Base-by-base conservation (phyloP, 352 stramenopile species). In the Pythium grandisporangium region DNA sequence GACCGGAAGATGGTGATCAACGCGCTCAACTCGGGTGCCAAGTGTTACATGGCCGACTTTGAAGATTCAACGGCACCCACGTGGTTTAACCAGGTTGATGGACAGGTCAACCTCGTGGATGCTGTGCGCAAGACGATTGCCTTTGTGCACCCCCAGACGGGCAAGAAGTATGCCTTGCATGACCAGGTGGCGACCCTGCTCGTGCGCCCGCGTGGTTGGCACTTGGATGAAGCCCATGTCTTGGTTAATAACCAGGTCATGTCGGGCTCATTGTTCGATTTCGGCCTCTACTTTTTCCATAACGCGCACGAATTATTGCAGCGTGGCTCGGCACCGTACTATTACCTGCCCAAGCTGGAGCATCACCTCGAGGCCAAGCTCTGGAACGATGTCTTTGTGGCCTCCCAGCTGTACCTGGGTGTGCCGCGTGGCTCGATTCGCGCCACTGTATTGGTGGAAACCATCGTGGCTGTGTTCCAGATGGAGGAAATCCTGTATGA, bases 1-100 rank as follows among this genome's bases (percentile, higher is more conserved):
- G 85, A 97, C 70, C 81, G 93, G 25, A 97, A 98, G 74, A 98
- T 98, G 93, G 86, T 98, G 6, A 98, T 98, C 53, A 98, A 98
- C 63, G 93, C 88, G 10, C 70, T 98, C 45, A 98, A 98, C 69
- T 95, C 73, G 49, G 92, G 92, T 43, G 82, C 90, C 37, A 93
- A 88, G 70, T 89, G 71, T 55, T 98, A 97, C 76, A 98, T 98
- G 93, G 93, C 93, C 20, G 93, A 98, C 61, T 97, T 98, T 63
- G 93, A 98, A 67, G 81, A 93, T 66, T 97, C 84, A 42, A 96
- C 82, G 5, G 78, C 82, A 38, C 93, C 93, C 22, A 97, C 92
- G 14, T 98, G 89, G 89, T 82, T 68, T 21, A 98, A 97, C 54
- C 66, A 96, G 50, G 79, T 96, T 14, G 87, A 97, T 51, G 90